Percentiles rank a stretch among this genome's conserved stretches.
phyloP scores from a whole-genome alignment of 805 yeast genomes.

The Ogataea nakhonphanomensis region DNA sequence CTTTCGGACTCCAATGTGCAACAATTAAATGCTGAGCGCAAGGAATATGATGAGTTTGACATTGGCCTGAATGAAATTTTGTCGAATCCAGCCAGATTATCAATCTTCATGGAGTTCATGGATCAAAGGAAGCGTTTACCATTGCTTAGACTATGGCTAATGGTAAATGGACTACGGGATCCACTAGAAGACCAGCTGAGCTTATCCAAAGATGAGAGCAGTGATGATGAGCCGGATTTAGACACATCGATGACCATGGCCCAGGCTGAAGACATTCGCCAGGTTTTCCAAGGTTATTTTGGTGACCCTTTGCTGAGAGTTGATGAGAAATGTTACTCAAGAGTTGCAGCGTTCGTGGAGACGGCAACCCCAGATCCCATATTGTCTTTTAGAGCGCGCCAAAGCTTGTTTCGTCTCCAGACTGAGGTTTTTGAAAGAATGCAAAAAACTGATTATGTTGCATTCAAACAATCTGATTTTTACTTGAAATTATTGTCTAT shows the following conservation, averaged over 20 bases:
- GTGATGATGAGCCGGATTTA: conserved; percentile 22
- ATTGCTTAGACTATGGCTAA: conserved; percentile 60
- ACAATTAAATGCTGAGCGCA: conserved; percentile 9
- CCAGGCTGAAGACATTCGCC: conserved; percentile 50
- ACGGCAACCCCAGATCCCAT: conserved; percentile 23
- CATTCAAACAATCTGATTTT: conserved; percentile 56
- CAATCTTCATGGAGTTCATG: conserved; percentile 55
- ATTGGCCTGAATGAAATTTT: conserved; percentile 43
- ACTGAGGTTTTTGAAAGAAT: conserved; percentile 47
- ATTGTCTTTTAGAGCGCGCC: conserved; percentile 53
- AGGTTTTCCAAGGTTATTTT: conserved; percentile 46
- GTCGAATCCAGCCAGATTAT: conserved; percentile 44
- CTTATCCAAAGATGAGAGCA: conserved; percentile 28
- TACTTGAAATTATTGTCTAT: conserved; percentile 53
- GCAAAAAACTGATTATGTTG: conserved; percentile 50
- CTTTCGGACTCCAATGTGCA: conserved; percentile 3
- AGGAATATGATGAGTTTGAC: conserved; percentile 11
- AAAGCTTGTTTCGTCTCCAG: conserved; percentile 58
- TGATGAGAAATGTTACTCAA: conserved; percentile 25
- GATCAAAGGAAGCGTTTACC: conserved; percentile 43
- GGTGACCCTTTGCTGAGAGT: conserved; percentile 30
- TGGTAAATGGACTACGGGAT: conserved; percentile 64
- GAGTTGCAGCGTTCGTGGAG: conserved; percentile 38
- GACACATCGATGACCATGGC: conserved; percentile 31
- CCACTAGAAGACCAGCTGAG: conserved; percentile 56